Evolutionary conservation across 108 stramenopile species (phyloP).

Genomic region (Skeletonema costatum): DNA sequence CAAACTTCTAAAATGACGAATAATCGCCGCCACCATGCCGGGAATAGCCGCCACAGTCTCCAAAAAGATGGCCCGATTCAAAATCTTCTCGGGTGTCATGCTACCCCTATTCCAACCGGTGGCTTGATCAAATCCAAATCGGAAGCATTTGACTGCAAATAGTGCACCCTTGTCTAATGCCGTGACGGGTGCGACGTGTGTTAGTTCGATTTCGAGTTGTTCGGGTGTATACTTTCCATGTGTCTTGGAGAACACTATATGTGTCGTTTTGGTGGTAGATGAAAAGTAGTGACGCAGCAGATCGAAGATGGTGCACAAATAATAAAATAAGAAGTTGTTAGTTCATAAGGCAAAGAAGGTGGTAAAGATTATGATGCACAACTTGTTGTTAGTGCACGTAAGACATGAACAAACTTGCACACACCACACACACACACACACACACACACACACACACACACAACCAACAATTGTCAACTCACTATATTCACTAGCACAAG

Average conservation of each 20-base stretch:
- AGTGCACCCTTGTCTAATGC: slow-evolving; percentile 58
- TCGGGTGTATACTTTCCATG: slow-evolving; percentile 72
- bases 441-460: background rate
- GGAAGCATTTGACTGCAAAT: slow-evolving; percentile 64
- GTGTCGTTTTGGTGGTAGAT: background rate
- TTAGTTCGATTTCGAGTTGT: slow-evolving; percentile 71
- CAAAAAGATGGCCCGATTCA: slow-evolving; percentile 83
- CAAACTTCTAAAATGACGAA: slow-evolving; percentile 90
- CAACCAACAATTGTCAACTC: slow-evolving; percentile 2
- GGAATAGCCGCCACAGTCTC: slow-evolving; percentile 93
- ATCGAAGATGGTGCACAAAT: no score
- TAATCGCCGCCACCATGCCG: slow-evolving; percentile 85
- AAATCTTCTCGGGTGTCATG: slow-evolving; percentile 65
- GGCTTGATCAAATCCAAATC: slow-evolving; percentile 59
- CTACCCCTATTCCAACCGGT: slow-evolving; percentile 74
- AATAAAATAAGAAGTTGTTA: no score
- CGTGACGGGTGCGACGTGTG: slow-evolving; percentile 59
- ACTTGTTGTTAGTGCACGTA: background rate
- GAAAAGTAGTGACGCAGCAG: background rate
- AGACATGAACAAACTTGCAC: background rate
- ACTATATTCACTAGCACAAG: slow-evolving; percentile 52
- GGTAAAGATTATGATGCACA: no score
- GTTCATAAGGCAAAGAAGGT: no score
- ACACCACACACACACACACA: background rate
- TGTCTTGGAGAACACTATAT: slow-evolving; percentile 43